Evolutionary conservation across 306 rosid genomes (phyloP), one percentile per base, ranked within the genome.

Genomic region (Amphicarpaea edgeworthii): DNA sequence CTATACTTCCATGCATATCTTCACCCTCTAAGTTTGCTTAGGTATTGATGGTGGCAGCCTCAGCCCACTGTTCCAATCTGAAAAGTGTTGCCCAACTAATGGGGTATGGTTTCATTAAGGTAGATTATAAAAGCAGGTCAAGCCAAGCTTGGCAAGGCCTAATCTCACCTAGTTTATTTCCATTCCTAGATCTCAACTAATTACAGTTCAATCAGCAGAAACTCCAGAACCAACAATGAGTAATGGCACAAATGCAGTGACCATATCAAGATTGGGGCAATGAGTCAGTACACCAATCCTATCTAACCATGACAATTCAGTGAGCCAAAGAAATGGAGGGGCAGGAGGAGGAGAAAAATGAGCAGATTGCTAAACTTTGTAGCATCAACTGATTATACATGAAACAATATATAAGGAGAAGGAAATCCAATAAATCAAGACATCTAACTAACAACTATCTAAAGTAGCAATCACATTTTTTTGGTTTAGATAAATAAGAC

Each of bases 201-300:
- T 14, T 58, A 59, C 14, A 26, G 20, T 59, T 26, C 51, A 50
- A 63, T 21, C 26, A 75, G 5, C 2, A n/a, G 49, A 49, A 76
- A 41, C 69, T 57, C 24, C 68, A 28, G 28, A n/a, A 12, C 55
- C 68, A 73, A 58, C 19, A 24, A 57, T 42, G 34, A 43, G 45
- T 59, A 42, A 42, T 43, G 32, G 58, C 19, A 55, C 41, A 54
- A 54, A 21, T 10, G 28, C 77, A 41, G 8, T 71, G 65, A 38
- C 70, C 79, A 34, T 34, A 20, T 71, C 26, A 21, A 12, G 40
- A 15, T 38, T 12, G 54, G 65, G 21, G 40, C 65, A 72, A 55
- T 38, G 53, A 54, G 66, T 72, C 34, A 59, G 78, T 41, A 74
- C 60, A 74, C 61, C 20, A 74, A 47, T 55, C 66, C 60, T 26